Base-by-base conservation (phyloP, 1,284 basidiomycete species). In the Tilletia horrida region DNA sequence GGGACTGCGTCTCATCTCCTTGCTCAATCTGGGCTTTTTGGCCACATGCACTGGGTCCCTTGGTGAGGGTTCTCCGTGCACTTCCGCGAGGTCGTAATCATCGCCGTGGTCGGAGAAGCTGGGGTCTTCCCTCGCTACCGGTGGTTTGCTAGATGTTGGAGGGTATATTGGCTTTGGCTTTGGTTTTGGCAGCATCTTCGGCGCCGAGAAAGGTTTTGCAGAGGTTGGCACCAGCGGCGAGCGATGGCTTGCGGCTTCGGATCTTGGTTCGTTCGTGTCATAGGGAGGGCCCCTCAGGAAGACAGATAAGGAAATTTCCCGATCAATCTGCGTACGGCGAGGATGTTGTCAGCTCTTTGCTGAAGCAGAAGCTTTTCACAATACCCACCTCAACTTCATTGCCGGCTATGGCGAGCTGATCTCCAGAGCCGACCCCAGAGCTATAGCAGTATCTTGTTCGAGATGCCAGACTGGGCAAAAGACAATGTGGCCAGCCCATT, bases 351-450 rank as follows among this genome's bases (percentile, higher is more conserved):
- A 25, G 50, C n/a, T 52, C 47, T n/a, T 16, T 18, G 18, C 18
- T 23, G 47, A 48, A 2, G 47, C 47, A 48, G 47, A 48, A 52
- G 21, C 21, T 25, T 27, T 13, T 13, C 45, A 6, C 1, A 23
- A 13, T 29, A 71, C 71, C 40, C 70, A 72, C 66, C 16, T 59
- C 55, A 8, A 71, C 59, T 42, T 71, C 69, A 25, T 68, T 66
- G 11, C 69, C 69, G 35, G 64, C 69, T 13, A 71, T 63, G n/a
- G 66, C 63, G 14, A 71, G 47, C 62, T 69, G 63, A 44, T 71
- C 65, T n/a, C 67, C 67, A 21, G 25, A 57, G 21, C 42, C 40
- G 3, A 71, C 59, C 8, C 35, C 18, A n/a, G 61, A 27, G 61
- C 61, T 45, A 9, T 62, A 62, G 61, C 40, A 62, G 11, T 23